These are phyloP conservation scores for Dryas drummondii DNA, from an alignment of 306 rosid genomes.

Conservation along the genomic window DNA sequence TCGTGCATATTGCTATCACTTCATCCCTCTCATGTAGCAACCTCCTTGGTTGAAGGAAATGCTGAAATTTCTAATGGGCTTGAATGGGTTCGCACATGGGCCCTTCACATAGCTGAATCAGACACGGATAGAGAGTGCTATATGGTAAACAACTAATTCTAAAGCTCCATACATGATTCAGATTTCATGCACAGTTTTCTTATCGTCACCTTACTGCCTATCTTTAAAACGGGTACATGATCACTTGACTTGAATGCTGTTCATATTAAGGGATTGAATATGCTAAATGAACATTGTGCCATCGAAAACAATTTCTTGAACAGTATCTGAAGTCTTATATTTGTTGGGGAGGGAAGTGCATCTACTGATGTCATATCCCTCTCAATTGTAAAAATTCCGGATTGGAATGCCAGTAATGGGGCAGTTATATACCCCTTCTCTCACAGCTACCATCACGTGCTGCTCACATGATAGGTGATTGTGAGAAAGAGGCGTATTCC, in stretches of 20 bases:
- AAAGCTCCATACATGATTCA: conserved; percentile 24
- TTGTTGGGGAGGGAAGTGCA: no score
- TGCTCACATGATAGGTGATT: no score
- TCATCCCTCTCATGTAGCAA: conserved; percentile 70
- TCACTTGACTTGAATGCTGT: not conserved
- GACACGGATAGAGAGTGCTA: conserved; percentile 90
- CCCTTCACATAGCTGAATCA: conserved; percentile 72
- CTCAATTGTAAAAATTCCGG: no score
- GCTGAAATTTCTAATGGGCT: conserved; percentile 67
- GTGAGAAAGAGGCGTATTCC: no score
- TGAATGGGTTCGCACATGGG: conserved; percentile 91
- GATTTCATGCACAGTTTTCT: conserved; percentile 19
- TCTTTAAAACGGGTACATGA: not conserved
- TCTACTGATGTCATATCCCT: no score
- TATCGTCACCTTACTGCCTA: conserved; percentile 11
- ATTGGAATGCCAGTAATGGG: no score
- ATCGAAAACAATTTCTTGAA: not conserved
- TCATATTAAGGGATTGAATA: not conserved
- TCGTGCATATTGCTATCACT: conserved; percentile 70
- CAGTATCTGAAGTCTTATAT: not conserved
- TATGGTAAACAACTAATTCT: conserved; percentile 53
- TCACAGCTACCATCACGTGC: no score
- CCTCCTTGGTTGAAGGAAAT: conserved; percentile 78
- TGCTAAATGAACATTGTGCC: no score
- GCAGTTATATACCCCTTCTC: no score